Conservation (phyloP, 139 green algal genomes). For the Trebouxia sp. region DNA sequence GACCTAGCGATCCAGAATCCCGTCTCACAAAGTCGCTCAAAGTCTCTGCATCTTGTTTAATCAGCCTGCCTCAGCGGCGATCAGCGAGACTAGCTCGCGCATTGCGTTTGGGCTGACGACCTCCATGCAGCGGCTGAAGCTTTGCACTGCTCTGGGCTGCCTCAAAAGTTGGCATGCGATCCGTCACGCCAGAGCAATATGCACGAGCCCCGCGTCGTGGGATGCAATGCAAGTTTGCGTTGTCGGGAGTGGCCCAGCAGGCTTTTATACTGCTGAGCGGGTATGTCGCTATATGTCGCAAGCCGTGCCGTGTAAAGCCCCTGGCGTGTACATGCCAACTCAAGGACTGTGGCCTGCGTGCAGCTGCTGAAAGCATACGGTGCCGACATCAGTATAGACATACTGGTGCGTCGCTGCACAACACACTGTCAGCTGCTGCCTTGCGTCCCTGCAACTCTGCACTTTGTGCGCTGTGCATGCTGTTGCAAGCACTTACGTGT, state of each 20-base stretch:
- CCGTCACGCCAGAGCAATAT: too few relatives aligned
- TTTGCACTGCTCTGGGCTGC: neutral
- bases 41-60: too few relatives aligned
- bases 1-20: too few relatives aligned
- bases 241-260: constrained; percentile 85
- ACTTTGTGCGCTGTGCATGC: neutral
- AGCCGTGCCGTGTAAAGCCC: neutral
- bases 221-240: constrained; percentile 69
- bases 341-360: neutral
- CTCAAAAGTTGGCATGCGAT: neutral
- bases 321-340: too few relatives aligned
- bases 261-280: constrained; percentile 83
- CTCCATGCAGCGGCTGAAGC: neutral
- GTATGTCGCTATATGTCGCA: constrained; percentile 35
- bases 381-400: neutral
- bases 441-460: neutral
- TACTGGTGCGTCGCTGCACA: neutral
- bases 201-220: too few relatives aligned
- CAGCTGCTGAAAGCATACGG: constrained; percentile 2
- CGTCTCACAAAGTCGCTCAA: too few relatives aligned
- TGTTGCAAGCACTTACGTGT: neutral
- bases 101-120: too few relatives aligned
- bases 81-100: too few relatives aligned
- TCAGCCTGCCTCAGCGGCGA: too few relatives aligned
- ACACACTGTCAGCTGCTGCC: neutral